phyloP scores from a whole-genome alignment of 106 monocot species.

The Phalaenopsis aphrodite region DNA sequence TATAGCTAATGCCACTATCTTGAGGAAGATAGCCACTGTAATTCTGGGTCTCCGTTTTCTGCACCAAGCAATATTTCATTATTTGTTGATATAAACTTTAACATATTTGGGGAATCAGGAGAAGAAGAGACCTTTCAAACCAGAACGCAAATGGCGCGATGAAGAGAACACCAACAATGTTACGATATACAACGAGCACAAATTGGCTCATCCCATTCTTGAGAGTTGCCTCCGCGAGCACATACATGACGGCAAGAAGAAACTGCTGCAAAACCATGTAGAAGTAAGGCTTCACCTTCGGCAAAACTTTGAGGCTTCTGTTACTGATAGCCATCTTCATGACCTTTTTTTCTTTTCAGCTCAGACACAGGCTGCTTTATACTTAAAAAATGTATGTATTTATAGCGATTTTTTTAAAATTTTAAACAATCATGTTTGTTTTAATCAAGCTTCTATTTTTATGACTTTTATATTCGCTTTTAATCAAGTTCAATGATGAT shows the following conservation, averaged over 20 bases:
- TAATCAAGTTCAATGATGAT: no score
- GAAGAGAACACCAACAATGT: constrained; percentile 28
- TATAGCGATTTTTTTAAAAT: no score
- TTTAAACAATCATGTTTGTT: no score
- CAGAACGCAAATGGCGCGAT: constrained; percentile 51
- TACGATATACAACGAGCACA: constrained; percentile 54
- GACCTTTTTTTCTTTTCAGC: no score
- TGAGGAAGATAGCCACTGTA: constrained; percentile 45
- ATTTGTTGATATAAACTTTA: no score
- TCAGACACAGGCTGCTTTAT: no score
- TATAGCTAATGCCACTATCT: constrained; percentile 49
- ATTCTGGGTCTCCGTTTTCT: constrained; percentile 60
- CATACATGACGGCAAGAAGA: constrained; percentile 42
- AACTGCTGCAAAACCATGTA: constrained; percentile 49
- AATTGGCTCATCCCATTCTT: constrained; percentile 61
- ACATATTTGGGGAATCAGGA: background rate
- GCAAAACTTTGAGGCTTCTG: background rate
- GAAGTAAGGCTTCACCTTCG: constrained; percentile 41
- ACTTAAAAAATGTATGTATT: no score
- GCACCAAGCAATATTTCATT: background rate
- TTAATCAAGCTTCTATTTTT: no score
- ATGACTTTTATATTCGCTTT: no score
- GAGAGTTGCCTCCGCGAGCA: constrained; percentile 31
- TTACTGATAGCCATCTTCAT: background rate
- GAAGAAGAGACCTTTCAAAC: constrained; percentile 34